A percentile compares a stretch with the other conserved stretches of the same genome.
Evolutionary conservation across 768 basidiomycete genomes (phyloP).

Genomic region (Hebeloma cylindrosporum): DNA sequence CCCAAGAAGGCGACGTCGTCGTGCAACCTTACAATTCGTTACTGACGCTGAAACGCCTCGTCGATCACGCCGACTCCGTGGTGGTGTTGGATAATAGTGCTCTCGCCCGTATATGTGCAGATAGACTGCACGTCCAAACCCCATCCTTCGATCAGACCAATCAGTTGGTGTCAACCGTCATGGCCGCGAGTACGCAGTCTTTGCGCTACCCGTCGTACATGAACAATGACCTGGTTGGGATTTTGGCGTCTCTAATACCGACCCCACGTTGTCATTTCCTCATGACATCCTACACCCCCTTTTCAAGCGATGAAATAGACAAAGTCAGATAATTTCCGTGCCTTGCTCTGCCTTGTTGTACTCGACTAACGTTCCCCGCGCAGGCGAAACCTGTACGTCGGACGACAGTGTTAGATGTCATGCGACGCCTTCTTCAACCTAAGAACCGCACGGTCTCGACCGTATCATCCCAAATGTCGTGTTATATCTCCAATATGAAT

Average conservation of each 20-base stretch:
- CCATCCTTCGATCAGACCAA: slow-evolving; percentile 91
- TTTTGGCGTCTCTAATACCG: slow-evolving; percentile 94
- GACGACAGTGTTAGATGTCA: slow-evolving; percentile 97
- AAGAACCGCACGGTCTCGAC: slow-evolving; percentile 99
- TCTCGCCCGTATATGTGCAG: slow-evolving; percentile 89
- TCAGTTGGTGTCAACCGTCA: slow-evolving; percentile 92
- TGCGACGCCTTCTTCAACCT: slow-evolving; percentile 95
- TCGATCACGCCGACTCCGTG: slow-evolving; percentile 95
- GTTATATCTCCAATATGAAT: slow-evolving; percentile 97
- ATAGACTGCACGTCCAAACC: slow-evolving; percentile 85
- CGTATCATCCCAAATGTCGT: slow-evolving; percentile 84
- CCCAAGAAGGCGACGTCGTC: slow-evolving; percentile 92
- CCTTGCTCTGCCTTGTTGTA: too few species aligned
- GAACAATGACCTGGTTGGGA: slow-evolving; percentile 98
- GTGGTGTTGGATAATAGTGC: slow-evolving; percentile 98
- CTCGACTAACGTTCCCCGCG: not conserved
- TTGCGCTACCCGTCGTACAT: slow-evolving; percentile 97
- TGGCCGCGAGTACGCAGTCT: slow-evolving; percentile 96
- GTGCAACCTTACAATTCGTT: slow-evolving; percentile 98
- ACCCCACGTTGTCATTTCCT: slow-evolving; percentile 98
- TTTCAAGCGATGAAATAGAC: slow-evolving; percentile 95
- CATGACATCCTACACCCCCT: slow-evolving; percentile 98
- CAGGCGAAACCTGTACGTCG: slow-evolving; percentile 94
- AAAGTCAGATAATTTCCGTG: slow-evolving; percentile 55
- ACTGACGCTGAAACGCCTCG: slow-evolving; percentile 87